These are phyloP conservation scores for Globisporangium polare DNA, from an alignment of 352 stramenopile genomes.

Conservation along the genomic window DNA sequence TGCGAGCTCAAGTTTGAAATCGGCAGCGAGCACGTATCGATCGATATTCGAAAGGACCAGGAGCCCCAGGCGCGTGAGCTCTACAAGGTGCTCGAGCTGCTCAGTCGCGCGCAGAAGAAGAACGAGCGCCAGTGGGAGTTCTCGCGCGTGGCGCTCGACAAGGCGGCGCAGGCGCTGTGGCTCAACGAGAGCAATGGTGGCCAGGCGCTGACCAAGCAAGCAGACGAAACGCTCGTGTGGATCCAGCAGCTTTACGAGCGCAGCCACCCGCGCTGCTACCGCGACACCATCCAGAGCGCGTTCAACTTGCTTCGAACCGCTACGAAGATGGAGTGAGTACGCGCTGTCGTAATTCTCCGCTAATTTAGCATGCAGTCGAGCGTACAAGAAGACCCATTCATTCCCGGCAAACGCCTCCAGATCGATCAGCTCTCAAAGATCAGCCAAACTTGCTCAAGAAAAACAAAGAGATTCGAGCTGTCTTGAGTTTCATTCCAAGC, in stretches of 20 bases:
- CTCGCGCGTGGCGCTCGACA: constrained; percentile 36
- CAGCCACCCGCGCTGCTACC: constrained; percentile 49
- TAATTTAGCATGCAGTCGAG: neutral
- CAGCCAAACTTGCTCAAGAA: too few species aligned
- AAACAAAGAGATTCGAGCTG: too few species aligned
- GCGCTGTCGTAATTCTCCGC: too few species aligned
- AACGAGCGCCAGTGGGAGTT: constrained; percentile 49
- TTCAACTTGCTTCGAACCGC: constrained; percentile 33
- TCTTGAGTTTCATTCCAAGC: too few species aligned
- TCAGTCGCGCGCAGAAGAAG: constrained; percentile 30
- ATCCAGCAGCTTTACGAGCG: constrained; percentile 40
- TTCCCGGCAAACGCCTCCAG: too few species aligned
- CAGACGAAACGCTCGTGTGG: constrained; percentile 42
- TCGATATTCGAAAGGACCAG: constrained; percentile 28
- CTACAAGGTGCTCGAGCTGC: constrained; percentile 42
- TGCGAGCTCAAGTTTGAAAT: constrained; percentile 39
- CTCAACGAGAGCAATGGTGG: constrained; percentile 33
- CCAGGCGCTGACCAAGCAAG: constrained; percentile 34
- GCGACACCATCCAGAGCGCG: constrained; percentile 43
- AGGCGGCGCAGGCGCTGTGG: constrained; percentile 34
- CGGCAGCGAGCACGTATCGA: constrained; percentile 21
- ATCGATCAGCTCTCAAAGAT: too few species aligned
- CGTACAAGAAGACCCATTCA: too few species aligned
- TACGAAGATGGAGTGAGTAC: constrained; percentile 26
- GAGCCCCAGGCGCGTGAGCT: constrained; percentile 24